A percentile compares a stretch with the other conserved stretches of the same genome.
Conservation (phyloP, 352 stramenopile genomes). For the Pythium myriotylum region DNA sequence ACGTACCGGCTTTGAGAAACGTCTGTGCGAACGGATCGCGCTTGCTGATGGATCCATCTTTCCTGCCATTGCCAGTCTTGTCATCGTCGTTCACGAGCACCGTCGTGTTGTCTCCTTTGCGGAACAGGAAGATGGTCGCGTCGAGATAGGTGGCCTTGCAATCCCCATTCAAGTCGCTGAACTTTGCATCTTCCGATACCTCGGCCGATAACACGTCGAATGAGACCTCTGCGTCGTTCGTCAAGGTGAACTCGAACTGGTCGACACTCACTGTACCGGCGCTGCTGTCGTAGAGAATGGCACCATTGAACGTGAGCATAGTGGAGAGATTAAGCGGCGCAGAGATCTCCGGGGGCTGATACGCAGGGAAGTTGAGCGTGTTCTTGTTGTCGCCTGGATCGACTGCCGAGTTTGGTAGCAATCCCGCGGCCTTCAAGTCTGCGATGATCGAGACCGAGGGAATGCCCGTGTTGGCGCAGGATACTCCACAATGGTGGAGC, state of each 20-base stretch:
- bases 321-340: conserved; percentile 19
- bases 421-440: conserved; percentile 35
- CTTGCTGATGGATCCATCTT: conserved; percentile 53
- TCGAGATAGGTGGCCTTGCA: conserved; percentile 63
- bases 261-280: conserved; percentile 42
- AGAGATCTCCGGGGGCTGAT: conserved; percentile 29
- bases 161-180: conserved; percentile 64
- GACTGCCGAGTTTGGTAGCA: conserved; percentile 36
- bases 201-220: conserved; percentile 68
- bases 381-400: conserved; percentile 49
- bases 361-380: conserved; percentile 41
- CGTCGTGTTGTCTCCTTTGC: conserved; percentile 28
- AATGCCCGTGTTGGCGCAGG: conserved; percentile 61
- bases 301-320: conserved; percentile 30
- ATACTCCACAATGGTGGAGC: conserved; percentile 68
- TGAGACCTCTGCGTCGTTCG: conserved; percentile 41
- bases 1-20: conserved; percentile 52
- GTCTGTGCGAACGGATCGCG: conserved; percentile 52
- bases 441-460: conserved; percentile 45
- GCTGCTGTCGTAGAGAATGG: conserved; percentile 36
- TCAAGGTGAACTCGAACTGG: conserved; percentile 50
- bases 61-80: conserved; percentile 19
- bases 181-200: conserved; percentile 54
- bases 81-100: conserved; percentile 50
- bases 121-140: conserved; percentile 61